Conservation (phyloP, 768 basidiomycete genomes). For the Tricholoma hemisulphureum region DNA sequence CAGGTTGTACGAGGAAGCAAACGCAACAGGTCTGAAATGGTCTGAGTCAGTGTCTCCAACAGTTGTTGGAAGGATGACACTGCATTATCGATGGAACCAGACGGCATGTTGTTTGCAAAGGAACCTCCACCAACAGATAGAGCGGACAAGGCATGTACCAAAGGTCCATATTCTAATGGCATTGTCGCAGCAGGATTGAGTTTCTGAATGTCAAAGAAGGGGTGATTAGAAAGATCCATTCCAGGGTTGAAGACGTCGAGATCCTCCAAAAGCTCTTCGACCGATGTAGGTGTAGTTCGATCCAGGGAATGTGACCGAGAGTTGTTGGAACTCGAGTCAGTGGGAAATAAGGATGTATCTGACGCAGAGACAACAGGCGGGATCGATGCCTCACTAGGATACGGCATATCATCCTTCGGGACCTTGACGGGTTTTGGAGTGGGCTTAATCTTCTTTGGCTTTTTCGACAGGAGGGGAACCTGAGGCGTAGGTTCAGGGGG, state of each 20-base stretch:
- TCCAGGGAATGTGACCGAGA: constrained; percentile 65
- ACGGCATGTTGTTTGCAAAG: constrained; percentile 79
- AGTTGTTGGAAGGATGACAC: constrained; percentile 89
- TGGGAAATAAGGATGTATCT: constrained; percentile 43
- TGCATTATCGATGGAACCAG: constrained; percentile 87
- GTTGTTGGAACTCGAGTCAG: constrained; percentile 52
- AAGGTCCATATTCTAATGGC: constrained; percentile 80
- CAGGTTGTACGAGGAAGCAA: constrained; percentile 85
- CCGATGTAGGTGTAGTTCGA: constrained; percentile 44
- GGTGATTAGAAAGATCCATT: constrained; percentile 66
- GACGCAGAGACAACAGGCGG: constrained; percentile 45
- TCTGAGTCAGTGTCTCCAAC: constrained; percentile 84
- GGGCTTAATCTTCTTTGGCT: constrained; percentile 82
- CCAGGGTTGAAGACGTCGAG: constrained; percentile 58
- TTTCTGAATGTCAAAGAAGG: constrained; percentile 72
- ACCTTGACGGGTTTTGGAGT: constrained; percentile 55
- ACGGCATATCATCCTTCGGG: constrained; percentile 53
- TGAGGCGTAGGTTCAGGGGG: constrained; percentile 45
- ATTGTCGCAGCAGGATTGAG: constrained; percentile 76
- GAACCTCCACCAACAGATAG: constrained; percentile 83
- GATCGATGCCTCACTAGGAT: constrained; percentile 40
- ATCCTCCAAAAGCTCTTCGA: constrained; percentile 67
- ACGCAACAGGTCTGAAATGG: constrained; percentile 82
- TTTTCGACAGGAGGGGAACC: constrained; percentile 75
- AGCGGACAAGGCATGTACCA: constrained; percentile 84